Base-by-base conservation (phyloP, 2,329 filamentous ascomycete species). In the Onygenales sp. region DNA sequence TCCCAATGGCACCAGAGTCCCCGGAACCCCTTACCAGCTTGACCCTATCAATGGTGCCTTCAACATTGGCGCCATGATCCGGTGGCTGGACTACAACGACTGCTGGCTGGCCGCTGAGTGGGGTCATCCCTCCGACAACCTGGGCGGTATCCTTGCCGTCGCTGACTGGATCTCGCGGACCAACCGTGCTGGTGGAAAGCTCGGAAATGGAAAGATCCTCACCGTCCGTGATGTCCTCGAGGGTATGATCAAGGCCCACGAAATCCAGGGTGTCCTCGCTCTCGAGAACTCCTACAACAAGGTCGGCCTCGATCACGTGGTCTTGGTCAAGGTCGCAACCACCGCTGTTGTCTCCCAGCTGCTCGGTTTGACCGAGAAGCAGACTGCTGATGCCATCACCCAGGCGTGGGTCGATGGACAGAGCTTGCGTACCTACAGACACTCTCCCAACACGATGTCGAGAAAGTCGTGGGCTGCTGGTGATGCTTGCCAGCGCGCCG, bases 11-110 rank as follows among this genome's bases (percentile, higher is more conserved):
- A 86, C 89, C 64, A 89, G 85, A 69, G 89, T 98, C 44, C 89
- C 88, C 42, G 93, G 93, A 60, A 97, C 93, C 35, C 83, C 87
- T 61, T 97, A 92, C 77, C 86, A 94, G 75, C 84, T 98, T 63
- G 93, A 97, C 71, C 93, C 93, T 41, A 84, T 97, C 69, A 92
- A 92, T 65, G 93, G 86, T 58, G 93, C 93, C 59, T 97, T 98
- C 83, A 97, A 97, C 80, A 97, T 98, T 64, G 93, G 93, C 64
- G 87, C 93, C 66, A 95, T 95, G 86, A 95, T 98, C 76, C 83
- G 93, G 69, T 98, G 93, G 93, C 83, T 98, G 66, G 93, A 98
- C 78, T 98, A 97, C 82, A 98, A 98, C 73, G 93, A 98, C 81
- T 97, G 93, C 83, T 98, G 92, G 93, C 80, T 97, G 59, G 93